Evolutionary conservation across 495 filamentous ascomycete genomes (phyloP), one percentile per base, ranked within the genome.

Genomic region (Friedmanniomyces simplex): DNA sequence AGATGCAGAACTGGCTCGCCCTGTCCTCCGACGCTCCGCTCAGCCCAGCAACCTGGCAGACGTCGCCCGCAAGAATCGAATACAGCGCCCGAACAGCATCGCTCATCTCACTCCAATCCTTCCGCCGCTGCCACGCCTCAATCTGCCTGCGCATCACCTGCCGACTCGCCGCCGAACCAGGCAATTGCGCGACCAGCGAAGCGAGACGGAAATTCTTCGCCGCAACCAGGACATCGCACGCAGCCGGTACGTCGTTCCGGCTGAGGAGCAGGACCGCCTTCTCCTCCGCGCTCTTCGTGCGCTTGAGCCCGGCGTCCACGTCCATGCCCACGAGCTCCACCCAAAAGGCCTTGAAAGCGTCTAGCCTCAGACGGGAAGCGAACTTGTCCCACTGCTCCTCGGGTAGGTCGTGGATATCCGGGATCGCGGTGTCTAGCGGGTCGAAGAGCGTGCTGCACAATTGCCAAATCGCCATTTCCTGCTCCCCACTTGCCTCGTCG

Each of bases 401-500:
- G 21, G 75, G 71, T 41, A 77, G 65, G 55, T 71, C 70, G 1
- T 67, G 13, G 16, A 48, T 7, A n/a, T 39, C 72, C 3, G 73
- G 74, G 30, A 73, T 73, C 18, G 76, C 73, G 47, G 74, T 68
- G 37, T 78, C 71, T 8, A 79, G 68, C 16, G 85, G 79, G 58
- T 96, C 90, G 66, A 93, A 97, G 20, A 98, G 78, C 28, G 96
- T 79, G 50, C 84, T 83, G n/a, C 87, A 85, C 53, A 96, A 76
- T 54, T 81, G 74, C 87, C 87, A 91, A n/a, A 63, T 60, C 18
- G 51, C 43, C 20, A 12, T 82, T 77, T 63, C 61, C 59, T 81
- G 79, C 58, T 88, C 85, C 52, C 83, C 77, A 18, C 1, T 25
- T 14, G 26, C n/a, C 1, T 24, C n/a, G 14, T 54, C 46, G 24